Base-by-base conservation (phyloP, 73 alveolate genomes). In the Effrenium voratum region DNA sequence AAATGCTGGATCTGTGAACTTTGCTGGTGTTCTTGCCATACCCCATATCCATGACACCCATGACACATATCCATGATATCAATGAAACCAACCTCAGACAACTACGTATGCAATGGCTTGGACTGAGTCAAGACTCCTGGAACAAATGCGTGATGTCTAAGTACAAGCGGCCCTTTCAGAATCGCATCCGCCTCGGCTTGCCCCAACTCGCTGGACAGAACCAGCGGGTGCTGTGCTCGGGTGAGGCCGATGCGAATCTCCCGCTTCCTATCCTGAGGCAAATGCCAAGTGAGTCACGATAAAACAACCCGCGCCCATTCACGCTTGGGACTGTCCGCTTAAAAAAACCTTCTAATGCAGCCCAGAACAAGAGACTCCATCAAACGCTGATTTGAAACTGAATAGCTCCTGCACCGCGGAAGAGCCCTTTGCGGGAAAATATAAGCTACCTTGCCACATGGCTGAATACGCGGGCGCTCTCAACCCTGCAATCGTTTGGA, bases 161-260 rank as follows among this genome's bases (percentile, higher is more conserved):
- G 41, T 24, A 68, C 77, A 38, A 90, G 97, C 52, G 4, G 32
- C 97, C 76, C 97, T 52, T 40, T 47, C 52, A 90, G 55, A 50
- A 90, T 10, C n/a, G 88, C 88, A 2, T 70, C 45, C 45, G 49
- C 36, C 19, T 46, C 52, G 16, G 44, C 87, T 26, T 22, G 40
- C n/a, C 75, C 73, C 55, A 90, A 30, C 32, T 3, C 22, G 1
- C 24, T 10, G 19, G 73, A 3, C 26, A 28, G 16, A 6, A 0
- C 30, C 26, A 24, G 2, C 30, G 47, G 47, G 12, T 90, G 97
- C 38, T 90, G 97, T 15, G 97, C 97, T 2, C 97, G 97, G 57
- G 66, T 86, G 32, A 90, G 86, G 36, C 97, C 97, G 40, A 90
- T 34, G 5, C 97, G 97, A 55, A 90, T 52, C 88, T 90, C 97